These are phyloP conservation scores for Nothopassalora personata DNA, from an alignment of 2,329 filamentous ascomycete species.

Conservation along the genomic window DNA sequence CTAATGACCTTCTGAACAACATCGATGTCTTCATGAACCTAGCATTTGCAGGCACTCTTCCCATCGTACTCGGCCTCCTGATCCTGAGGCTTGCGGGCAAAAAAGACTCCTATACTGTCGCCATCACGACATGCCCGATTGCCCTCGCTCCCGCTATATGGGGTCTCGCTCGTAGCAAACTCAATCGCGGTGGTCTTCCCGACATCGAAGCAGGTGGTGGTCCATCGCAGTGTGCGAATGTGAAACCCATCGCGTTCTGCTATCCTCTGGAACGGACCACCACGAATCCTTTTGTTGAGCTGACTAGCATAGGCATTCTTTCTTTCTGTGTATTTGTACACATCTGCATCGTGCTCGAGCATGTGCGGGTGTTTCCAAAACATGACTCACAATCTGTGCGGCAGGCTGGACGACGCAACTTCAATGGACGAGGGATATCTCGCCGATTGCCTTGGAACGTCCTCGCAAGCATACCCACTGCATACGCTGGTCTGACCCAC, in stretches of 20 bases:
- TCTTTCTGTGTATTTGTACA: slow-evolving; percentile 11
- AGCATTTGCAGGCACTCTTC: slow-evolving; percentile 12
- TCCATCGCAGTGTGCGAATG: neutral
- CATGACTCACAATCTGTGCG: neutral
- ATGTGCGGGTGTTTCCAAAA: slow-evolving; percentile 2
- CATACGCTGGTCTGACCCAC: neutral
- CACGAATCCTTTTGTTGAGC: slow-evolving; percentile 3
- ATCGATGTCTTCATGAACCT: slow-evolving; percentile 11
- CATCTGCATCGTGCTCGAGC: slow-evolving; percentile 13
- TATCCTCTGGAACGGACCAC: slow-evolving; percentile 9
- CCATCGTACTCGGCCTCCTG: slow-evolving; percentile 11
- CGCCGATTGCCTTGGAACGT: neutral
- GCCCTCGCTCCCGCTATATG: slow-evolving; percentile 8
- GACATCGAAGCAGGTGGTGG: neutral
- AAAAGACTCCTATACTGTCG: slow-evolving; percentile 6
- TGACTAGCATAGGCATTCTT: slow-evolving; percentile 10
- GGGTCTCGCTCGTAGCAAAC: slow-evolving; percentile 6
- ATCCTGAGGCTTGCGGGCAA: slow-evolving; percentile 10
- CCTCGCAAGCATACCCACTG: neutral
- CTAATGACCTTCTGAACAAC: slow-evolving; percentile 13
- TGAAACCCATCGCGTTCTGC: slow-evolving; percentile 13
- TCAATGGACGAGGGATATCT: neutral
- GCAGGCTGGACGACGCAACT: neutral
- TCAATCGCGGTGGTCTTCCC: neutral
- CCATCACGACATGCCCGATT: slow-evolving; percentile 9